Evolutionary conservation across 1,139 yeast genomes (phyloP).

Genomic region (Spencermartinsiella ligniputridi): DNA sequence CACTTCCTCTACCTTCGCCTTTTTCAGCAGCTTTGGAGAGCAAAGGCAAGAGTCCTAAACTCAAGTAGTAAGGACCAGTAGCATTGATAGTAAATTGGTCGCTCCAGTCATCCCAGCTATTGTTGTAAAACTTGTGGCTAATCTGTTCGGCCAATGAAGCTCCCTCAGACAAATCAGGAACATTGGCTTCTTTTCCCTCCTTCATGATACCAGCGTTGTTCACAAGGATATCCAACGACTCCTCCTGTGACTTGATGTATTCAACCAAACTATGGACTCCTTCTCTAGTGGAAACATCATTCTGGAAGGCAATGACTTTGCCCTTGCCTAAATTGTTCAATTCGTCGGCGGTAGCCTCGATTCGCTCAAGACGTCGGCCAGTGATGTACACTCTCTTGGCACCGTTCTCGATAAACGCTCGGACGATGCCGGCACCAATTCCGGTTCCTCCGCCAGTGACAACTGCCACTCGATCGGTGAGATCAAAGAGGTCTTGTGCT

Average conservation of each 20-base stretch:
- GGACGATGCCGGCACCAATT: conserved; percentile 14
- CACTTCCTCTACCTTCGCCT: conserved; percentile 31
- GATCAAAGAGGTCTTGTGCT: conserved; percentile 12
- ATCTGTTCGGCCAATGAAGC: conserved; percentile 8
- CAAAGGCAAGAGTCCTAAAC: conserved; percentile 12
- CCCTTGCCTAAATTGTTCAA: conserved; percentile 15
- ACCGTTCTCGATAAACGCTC: conserved; percentile 14
- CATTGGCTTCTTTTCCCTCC: conserved; percentile 6
- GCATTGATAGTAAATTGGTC: conserved; percentile 9
- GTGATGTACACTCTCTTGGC: conserved; percentile 15
- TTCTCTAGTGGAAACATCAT: conserved; percentile 15
- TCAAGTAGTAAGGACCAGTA: conserved; percentile 10
- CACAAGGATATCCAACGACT: conserved; percentile 15
- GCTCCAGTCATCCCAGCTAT: conserved; percentile 13
- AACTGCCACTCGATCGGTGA: conserved; percentile 15
- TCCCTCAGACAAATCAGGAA: background rate
- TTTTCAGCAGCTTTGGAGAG: conserved; percentile 12
- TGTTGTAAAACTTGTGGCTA: conserved; percentile 8
- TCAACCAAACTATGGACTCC: conserved; percentile 14
- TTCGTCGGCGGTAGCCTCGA: conserved; percentile 14
- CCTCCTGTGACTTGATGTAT: conserved; percentile 9
- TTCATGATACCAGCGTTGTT: conserved; percentile 17
- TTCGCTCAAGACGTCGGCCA: conserved; percentile 15
- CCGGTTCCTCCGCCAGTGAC: conserved; percentile 20
- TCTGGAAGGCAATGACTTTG: conserved; percentile 16